Evolutionary conservation across 2,329 filamentous ascomycete genomes (phyloP).

Genomic region (Colletotrichum somersetense): DNA sequence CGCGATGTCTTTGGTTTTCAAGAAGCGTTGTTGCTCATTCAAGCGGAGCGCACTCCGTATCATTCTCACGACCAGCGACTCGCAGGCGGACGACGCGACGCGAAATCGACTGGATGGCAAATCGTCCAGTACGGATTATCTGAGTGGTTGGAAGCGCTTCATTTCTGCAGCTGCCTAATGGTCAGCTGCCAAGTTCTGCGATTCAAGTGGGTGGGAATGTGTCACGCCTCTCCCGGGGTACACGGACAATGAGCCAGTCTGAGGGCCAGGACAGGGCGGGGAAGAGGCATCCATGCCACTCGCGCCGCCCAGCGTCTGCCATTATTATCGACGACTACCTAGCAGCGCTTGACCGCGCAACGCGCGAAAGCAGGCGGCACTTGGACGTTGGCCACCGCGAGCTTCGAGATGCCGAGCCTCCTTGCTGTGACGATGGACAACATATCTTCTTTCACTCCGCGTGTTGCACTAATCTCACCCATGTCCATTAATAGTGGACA

Average conservation of each 20-base stretch:
- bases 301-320: conserved; percentile 17
- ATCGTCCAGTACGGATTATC: conserved; percentile 30
- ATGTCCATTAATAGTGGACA: conserved; percentile 11
- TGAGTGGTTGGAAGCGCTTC: conserved; percentile 39
- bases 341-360: conserved; percentile 10
- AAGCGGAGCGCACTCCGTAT: conserved; percentile 10
- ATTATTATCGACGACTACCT: neutral
- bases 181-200: conserved; percentile 34
- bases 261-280: conserved; percentile 25
- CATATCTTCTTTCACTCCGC: conserved; percentile 17
- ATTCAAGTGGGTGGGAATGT: conserved; percentile 29
- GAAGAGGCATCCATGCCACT: conserved; percentile 10
- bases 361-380: conserved; percentile 9
- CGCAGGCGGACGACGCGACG: conserved; percentile 16
- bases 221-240: conserved; percentile 22
- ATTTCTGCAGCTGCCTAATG: conserved; percentile 38
- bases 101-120: conserved; percentile 40
- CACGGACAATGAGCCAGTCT: conserved; percentile 33
- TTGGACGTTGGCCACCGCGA: conserved; percentile 13
- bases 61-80: neutral
- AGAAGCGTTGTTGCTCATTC: neutral
- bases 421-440: conserved; percentile 5
- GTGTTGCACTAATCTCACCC: conserved; percentile 28
- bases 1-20: neutral
- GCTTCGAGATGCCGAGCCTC: conserved; percentile 33